These are phyloP conservation scores for Allomyces arbusculus DNA, from an alignment of 192 early-diverging fungal genomes.

Conservation along the genomic window DNA sequence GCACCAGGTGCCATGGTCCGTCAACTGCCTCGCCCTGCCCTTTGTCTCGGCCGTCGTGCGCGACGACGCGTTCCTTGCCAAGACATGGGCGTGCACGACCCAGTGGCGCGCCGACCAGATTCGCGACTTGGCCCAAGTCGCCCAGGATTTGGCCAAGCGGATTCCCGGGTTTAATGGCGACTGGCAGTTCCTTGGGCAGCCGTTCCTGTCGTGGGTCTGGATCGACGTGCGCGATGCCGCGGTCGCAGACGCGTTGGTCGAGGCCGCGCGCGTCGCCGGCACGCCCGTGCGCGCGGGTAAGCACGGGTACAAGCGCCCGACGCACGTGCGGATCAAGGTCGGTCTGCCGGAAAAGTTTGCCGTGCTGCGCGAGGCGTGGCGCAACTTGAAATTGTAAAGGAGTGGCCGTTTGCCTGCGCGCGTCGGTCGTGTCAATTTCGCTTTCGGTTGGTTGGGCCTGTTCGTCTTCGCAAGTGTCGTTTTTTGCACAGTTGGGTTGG, in stretches of 20 bases:
- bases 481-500: too few species aligned
- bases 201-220: conserved; percentile 77
- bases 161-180: background rate
- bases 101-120: conserved; percentile 38
- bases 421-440: too few species aligned
- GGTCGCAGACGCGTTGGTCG: conserved; percentile 40
- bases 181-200: conserved; percentile 52
- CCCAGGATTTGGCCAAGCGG: background rate
- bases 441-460: too few species aligned
- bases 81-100: conserved; percentile 59
- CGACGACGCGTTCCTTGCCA: conserved; percentile 43
- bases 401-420: too few species aligned
- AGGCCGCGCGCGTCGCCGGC: conserved; percentile 46
- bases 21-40: conserved; percentile 66
- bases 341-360: conserved; percentile 46
- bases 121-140: conserved; percentile 14
- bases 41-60: conserved; percentile 59
- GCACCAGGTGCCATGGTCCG: conserved; percentile 79
- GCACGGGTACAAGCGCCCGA: conserved; percentile 50
- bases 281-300: conserved; percentile 65
- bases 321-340: conserved; percentile 58
- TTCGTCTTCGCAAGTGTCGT: too few species aligned
- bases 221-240: conserved; percentile 40
- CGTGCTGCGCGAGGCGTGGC: conserved; percentile 50
- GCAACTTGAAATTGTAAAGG: too few species aligned